These are phyloP conservation scores for Neofusicoccum sp. DNA, from an alignment of 2,329 filamentous ascomycete species.

Conservation along the genomic window DNA sequence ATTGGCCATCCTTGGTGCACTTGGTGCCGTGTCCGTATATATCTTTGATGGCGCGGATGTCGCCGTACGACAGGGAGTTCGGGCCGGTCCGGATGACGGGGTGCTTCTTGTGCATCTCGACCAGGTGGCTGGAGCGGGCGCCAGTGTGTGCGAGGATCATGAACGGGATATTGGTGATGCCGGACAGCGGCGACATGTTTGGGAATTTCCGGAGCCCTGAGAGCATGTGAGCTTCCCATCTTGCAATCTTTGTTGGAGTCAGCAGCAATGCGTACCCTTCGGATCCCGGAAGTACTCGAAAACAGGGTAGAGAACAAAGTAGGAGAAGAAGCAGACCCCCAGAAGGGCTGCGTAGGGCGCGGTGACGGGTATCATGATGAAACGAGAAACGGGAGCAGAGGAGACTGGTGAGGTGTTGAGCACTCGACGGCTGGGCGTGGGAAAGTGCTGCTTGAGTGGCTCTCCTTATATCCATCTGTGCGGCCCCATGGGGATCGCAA, in stretches of 20 bases:
- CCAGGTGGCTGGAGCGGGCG: slow-evolving; percentile 44
- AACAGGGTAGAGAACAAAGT: slow-evolving; percentile 43
- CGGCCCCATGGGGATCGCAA: not conserved
- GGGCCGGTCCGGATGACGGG: slow-evolving; percentile 41
- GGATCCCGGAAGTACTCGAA: slow-evolving; percentile 46
- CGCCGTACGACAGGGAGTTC: slow-evolving; percentile 33
- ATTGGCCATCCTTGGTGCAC: slow-evolving; percentile 28
- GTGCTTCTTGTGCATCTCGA: slow-evolving; percentile 47
- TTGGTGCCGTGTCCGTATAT: slow-evolving; percentile 26
- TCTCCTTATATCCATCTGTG: slow-evolving; percentile 1
- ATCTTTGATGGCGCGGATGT: slow-evolving; percentile 40
- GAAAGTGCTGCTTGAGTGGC: not conserved
- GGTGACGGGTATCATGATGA: slow-evolving; percentile 1
- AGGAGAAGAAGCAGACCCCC: slow-evolving; percentile 28
- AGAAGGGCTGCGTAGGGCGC: slow-evolving; percentile 29
- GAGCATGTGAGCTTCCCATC: not conserved
- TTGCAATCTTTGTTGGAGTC: not conserved
- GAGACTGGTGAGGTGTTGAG: not conserved
- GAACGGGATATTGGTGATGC: slow-evolving; percentile 49
- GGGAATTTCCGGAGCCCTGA: slow-evolving; percentile 49
- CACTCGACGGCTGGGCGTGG: not conserved
- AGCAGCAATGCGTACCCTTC: slow-evolving; percentile 34
- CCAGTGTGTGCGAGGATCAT: slow-evolving; percentile 46
- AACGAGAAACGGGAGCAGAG: not conserved
- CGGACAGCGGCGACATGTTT: slow-evolving; percentile 47